A percentile compares a stretch with the other conserved stretches of the same genome.
These are phyloP conservation scores for Wallemia mellicola DNA, from an alignment of 1,284 basidiomycete species.

Conservation along the genomic window DNA sequence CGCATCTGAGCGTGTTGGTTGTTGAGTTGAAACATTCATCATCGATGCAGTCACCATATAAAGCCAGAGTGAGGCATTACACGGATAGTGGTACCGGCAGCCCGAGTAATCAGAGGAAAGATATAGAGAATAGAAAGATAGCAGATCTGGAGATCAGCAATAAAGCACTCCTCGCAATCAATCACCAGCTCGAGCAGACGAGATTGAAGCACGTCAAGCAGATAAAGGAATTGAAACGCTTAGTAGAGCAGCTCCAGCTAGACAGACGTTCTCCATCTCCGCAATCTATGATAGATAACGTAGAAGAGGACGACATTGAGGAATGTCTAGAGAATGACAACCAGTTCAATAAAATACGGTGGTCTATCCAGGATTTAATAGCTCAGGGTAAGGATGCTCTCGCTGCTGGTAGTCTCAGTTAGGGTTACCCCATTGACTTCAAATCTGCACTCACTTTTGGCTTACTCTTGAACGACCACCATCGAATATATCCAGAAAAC, in stretches of 20 bases:
- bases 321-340: background rate
- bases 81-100: background rate
- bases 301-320: background rate
- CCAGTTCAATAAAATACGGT: background rate
- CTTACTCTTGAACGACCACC: background rate
- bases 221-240: background rate
- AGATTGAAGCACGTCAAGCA: background rate
- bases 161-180: background rate
- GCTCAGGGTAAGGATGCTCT: background rate
- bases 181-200: background rate
- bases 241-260: background rate
- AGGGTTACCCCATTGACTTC: too few species aligned
- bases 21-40: background rate
- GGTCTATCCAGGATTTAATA: background rate
- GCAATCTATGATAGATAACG: background rate
- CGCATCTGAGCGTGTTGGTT: background rate
- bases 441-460: too few species aligned
- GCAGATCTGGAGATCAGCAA: background rate
- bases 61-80: background rate
- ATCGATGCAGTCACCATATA: background rate
- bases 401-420: background rate
- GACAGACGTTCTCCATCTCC: background rate
- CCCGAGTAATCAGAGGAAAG: background rate
- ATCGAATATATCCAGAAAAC: background rate
- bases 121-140: background rate